These are phyloP conservation scores for Phalaenopsis hybrid DNA, from an alignment of 116 monocot genomes.

Conservation along the genomic window DNA sequence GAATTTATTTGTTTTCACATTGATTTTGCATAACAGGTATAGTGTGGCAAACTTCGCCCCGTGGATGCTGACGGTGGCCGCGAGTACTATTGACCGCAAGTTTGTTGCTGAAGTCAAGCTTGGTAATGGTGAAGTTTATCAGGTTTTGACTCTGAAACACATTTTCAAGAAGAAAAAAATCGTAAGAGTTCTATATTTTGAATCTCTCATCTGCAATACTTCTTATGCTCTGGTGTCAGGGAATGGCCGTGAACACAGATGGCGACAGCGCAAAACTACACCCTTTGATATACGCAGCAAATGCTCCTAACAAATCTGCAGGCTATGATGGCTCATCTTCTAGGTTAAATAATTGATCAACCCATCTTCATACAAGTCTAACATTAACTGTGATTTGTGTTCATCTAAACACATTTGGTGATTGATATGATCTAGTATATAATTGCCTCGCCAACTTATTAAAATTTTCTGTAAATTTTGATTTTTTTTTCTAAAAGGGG, in stretches of 20 bases:
- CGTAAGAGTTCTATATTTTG: not conserved
- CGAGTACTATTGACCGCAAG: slow-evolving; percentile 12
- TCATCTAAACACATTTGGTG: no score
- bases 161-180: not conserved
- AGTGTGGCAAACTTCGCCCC: slow-evolving; percentile 9
- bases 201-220: not conserved
- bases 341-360: not conserved
- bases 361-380: not conserved
- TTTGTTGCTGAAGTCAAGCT: slow-evolving; percentile 11
- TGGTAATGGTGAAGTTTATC: slow-evolving; percentile 2
- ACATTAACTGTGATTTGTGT: no score
- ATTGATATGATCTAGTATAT: no score
- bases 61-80: slow-evolving; percentile 19
- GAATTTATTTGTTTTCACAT: no score
- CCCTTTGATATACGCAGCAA: not conserved
- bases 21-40: not conserved
- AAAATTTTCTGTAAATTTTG: no score
- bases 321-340: no score
- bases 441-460: no score
- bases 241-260: slow-evolving; percentile 18
- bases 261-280: not conserved
- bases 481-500: no score
- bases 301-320: slow-evolving; percentile 5
- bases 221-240: slow-evolving; percentile 5
- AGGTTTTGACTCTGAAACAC: not conserved